Percentiles rank a stretch among this genome's conserved stretches.
phyloP scores from a whole-genome alignment of 2,329 filamentous ascomycete species.

The Penicillium hesseltinei region DNA sequence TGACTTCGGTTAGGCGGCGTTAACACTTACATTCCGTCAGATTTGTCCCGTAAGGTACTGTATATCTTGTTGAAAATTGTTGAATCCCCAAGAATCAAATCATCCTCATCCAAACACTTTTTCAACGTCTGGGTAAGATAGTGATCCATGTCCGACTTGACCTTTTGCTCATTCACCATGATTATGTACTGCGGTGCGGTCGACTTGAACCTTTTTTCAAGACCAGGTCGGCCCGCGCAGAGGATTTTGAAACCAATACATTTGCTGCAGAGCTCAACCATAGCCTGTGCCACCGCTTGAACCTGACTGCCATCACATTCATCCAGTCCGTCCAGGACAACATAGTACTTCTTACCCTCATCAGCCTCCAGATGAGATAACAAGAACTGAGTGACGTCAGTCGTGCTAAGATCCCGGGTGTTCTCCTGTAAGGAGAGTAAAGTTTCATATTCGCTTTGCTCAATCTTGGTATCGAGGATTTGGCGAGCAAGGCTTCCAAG shows the following conservation, averaged over 20 bases:
- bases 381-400: not conserved
- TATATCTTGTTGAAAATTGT: not conserved
- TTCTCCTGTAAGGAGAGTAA: not conserved
- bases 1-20: not conserved
- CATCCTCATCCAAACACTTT: not conserved
- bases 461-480: slow-evolving; percentile 9
- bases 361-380: not conserved
- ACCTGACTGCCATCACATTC: not conserved
- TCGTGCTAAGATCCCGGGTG: not conserved
- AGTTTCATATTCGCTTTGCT: not conserved
- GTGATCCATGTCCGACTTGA: slow-evolving; percentile 14
- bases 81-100: slow-evolving; percentile 10
- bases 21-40: slow-evolving; percentile 5
- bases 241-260: slow-evolving; percentile 9
- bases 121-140: not conserved
- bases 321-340: slow-evolving; percentile 6
- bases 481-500: slow-evolving; percentile 22
- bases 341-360: not conserved
- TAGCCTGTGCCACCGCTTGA: not conserved
- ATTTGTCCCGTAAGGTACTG: not conserved
- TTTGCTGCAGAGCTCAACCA: not conserved
- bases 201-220: not conserved
- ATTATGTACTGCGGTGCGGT: not conserved
- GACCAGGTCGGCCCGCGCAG: slow-evolving; percentile 19
- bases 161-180: not conserved